A percentile compares a stretch with the other conserved stretches of the same genome.
Conservation (phyloP, 768 basidiomycete genomes). For the Strobilomyces echinocephalus region DNA sequence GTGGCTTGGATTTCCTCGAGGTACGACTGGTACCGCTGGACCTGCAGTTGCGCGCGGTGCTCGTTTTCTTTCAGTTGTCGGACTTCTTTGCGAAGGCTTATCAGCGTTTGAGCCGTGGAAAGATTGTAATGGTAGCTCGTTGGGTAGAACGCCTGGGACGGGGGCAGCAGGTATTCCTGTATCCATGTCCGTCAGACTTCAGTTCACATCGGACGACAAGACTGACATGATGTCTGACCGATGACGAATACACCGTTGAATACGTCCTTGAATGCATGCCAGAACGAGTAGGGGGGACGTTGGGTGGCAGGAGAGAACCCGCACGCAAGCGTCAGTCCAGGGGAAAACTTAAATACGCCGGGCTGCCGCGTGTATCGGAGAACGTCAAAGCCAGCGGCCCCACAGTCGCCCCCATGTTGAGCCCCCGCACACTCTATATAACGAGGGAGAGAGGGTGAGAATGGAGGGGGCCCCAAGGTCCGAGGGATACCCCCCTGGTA, state of each 20-base stretch:
- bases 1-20: constrained; percentile 15
- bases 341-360: constrained; percentile 21
- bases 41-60: constrained; percentile 11
- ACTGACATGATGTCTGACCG: constrained; percentile 23
- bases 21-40: constrained; percentile 9
- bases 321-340: constrained; percentile 4
- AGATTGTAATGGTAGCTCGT: constrained; percentile 12
- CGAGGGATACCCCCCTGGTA: constrained; percentile 15
- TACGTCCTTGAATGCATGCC: constrained; percentile 18
- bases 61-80: constrained; percentile 15
- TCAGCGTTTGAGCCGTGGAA: constrained; percentile 17
- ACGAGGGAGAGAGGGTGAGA: neutral
- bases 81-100: constrained; percentile 18
- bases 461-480: constrained; percentile 7
- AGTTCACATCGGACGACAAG: neutral
- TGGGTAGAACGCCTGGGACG: constrained; percentile 4
- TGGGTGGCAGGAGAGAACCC: constrained; percentile 15
- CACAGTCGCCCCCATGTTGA: constrained; percentile 14
- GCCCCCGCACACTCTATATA: constrained; percentile 19
- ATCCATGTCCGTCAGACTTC: constrained; percentile 8
- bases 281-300: constrained; percentile 1
- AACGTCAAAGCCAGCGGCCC: constrained; percentile 20
- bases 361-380: constrained; percentile 16
- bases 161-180: constrained; percentile 13
- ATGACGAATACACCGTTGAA: constrained; percentile 8